Percentiles rank a stretch among this genome's conserved stretches.
Evolutionary conservation across 164 flowering plant genomes (phyloP).

Genomic region (Nymphaea colorata): DNA sequence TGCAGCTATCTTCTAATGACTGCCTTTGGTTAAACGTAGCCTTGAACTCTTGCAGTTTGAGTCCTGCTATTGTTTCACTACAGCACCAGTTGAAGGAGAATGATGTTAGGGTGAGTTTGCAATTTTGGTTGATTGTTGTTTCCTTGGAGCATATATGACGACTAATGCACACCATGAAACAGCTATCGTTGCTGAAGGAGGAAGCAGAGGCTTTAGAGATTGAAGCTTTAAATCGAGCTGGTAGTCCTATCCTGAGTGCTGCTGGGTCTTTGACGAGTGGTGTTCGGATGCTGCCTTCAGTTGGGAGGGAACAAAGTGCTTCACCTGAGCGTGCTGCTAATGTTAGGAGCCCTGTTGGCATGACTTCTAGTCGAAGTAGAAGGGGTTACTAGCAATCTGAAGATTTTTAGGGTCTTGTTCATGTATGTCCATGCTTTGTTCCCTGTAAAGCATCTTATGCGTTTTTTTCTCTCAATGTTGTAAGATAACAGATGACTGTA

Average conservation of each 20-base stretch:
- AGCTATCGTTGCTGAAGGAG: constrained; percentile 56
- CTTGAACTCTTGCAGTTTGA: constrained; percentile 46
- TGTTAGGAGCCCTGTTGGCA: constrained; percentile 22
- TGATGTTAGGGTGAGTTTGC: constrained; percentile 60
- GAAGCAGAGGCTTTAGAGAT: constrained; percentile 69
- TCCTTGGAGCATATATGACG: background rate
- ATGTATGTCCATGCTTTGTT: background rate
- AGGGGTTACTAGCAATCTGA: constrained; percentile 17
- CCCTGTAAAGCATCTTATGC: no score
- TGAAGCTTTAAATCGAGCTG: constrained; percentile 29
- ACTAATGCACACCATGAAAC: constrained; percentile 6
- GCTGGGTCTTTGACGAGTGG: constrained; percentile 33
- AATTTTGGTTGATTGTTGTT: background rate
- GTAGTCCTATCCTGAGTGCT: constrained; percentile 32
- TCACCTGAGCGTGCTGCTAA: constrained; percentile 16
- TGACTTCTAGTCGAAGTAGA: constrained; percentile 38
- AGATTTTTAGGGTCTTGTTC: background rate
- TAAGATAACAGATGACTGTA: no score
- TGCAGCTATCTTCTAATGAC: background rate
- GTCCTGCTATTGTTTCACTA: constrained; percentile 80
- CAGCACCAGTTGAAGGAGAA: constrained; percentile 74
- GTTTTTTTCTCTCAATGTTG: no score
- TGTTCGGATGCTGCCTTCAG: constrained; percentile 30
- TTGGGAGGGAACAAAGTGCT: constrained; percentile 30
- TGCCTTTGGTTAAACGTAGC: background rate